phyloP scores from a whole-genome alignment of 768 basidiomycete genomes.

The Cystobasidium ongulense region DNA sequence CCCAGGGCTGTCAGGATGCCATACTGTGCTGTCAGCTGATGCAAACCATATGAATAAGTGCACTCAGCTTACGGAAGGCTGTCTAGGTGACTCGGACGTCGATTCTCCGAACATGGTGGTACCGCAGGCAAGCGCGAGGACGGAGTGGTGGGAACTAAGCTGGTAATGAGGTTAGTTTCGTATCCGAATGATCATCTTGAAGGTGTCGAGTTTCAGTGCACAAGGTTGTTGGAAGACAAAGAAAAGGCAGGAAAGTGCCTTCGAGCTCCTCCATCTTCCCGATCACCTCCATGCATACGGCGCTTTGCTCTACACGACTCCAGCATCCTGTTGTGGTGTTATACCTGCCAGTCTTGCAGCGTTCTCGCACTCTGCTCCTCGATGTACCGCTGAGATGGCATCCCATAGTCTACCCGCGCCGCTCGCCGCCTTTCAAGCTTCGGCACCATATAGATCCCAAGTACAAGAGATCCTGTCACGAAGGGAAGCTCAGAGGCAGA shows the following conservation, averaged over 20 bases:
- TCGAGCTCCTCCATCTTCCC: background rate
- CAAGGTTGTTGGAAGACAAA: background rate
- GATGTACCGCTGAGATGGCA: background rate
- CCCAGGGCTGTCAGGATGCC: background rate
- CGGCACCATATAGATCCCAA: background rate
- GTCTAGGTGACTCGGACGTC: constrained; percentile 35
- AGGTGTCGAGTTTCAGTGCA: background rate
- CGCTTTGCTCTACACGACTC: no score
- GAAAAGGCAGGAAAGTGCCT: background rate
- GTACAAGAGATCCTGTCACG: background rate
- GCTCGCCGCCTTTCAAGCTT: background rate
- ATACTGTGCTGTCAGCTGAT: background rate
- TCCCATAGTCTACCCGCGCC: background rate
- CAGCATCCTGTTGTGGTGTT: background rate
- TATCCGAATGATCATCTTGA: constrained; percentile 24
- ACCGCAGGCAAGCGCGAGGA: background rate
- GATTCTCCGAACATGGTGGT: constrained; percentile 37
- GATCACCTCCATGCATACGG: background rate
- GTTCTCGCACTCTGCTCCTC: background rate
- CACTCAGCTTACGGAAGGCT: constrained; percentile 25
- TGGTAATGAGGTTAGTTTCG: background rate
- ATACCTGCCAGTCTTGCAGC: background rate
- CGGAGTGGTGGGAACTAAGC: background rate
- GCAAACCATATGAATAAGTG: background rate
- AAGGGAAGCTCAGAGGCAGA: background rate